Base-by-base conservation (phyloP, 2,329 filamentous ascomycete species). In the Pyricularia sp. region DNA sequence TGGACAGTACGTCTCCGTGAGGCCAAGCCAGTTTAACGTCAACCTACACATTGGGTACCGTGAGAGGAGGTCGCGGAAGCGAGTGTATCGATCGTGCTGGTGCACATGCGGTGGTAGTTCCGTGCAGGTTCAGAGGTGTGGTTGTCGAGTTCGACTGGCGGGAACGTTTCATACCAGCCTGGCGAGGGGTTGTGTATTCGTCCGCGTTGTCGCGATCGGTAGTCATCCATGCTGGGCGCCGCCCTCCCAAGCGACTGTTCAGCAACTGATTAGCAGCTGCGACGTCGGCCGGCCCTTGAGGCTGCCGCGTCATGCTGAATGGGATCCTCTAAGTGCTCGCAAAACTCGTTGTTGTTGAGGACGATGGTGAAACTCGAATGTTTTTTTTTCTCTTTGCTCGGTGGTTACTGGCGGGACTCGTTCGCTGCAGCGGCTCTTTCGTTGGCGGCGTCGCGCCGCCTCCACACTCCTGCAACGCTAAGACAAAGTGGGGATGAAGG, bases 241-340 rank as follows among this genome's bases (percentile, higher is more conserved):
- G 61, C 7, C 28, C 44, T 28, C 35, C n/a, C 4, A n/a, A 40
- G 10, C 35, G 6, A 35, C 10, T 44, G n/a, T 28, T 35, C 12
- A 62, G 61, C 19, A 24, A 40, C 16, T 40, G 31, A 10, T 62
- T 62, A 35, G 61, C 61, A 35, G 61, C 61, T 26, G 33, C 33
- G 24, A 62, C 61, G 33, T 62, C 61, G 61, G 61, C 61, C 61
- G 61, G 61, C 33, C 53, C 53, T 9, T 26, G 61, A 16, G 22
- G n/a, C 35, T 26, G 22, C n/a, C 61, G 33, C 33, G 22, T 40
- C 61, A 49, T 62, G 61, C 19, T 49, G 33, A n/a, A 53, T 33
- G 13, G 22, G 19, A 28, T 57, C 9, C 24, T 57, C 22, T 22
- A 9, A 9, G 24, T n/a, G 8, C 53, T 57, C 53, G n/a, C 40